Evolutionary conservation across 305 asterid species (phyloP).

Genomic region (Coffea humblotiana): DNA sequence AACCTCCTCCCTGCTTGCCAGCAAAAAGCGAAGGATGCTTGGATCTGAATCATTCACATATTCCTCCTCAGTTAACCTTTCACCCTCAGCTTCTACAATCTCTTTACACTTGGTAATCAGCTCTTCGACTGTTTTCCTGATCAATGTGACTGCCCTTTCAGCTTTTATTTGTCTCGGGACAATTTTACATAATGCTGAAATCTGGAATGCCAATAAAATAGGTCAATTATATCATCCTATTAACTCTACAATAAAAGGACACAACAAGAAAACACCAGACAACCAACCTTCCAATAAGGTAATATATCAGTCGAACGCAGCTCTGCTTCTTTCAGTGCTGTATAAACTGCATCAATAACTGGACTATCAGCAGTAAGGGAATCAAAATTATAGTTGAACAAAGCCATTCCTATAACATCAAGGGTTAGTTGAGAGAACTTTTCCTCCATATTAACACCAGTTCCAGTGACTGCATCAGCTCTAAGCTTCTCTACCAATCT

Average conservation of each 20-base stretch:
- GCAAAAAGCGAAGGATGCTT: slow-evolving; percentile 89
- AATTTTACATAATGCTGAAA: slow-evolving; percentile 67
- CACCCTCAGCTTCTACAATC: slow-evolving; percentile 88
- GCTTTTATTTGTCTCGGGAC: slow-evolving; percentile 90
- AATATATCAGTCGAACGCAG: slow-evolving; percentile 80
- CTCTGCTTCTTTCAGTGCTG: slow-evolving; percentile 91
- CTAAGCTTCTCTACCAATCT: slow-evolving; percentile 77
- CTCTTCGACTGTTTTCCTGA: slow-evolving; percentile 78
- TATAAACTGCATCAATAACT: slow-evolving; percentile 88
- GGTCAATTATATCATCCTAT: not conserved
- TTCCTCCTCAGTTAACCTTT: slow-evolving; percentile 80
- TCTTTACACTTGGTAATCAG: slow-evolving; percentile 74
- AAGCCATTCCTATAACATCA: slow-evolving; percentile 82
- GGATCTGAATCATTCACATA: slow-evolving; percentile 86
- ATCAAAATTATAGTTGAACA: slow-evolving; percentile 87
- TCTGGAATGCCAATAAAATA: slow-evolving; percentile 38
- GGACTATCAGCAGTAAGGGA: slow-evolving; percentile 83
- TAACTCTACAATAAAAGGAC: not conserved
- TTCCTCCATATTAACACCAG: slow-evolving; percentile 87
- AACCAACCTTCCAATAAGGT: slow-evolving; percentile 91
- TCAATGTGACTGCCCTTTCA: slow-evolving; percentile 69
- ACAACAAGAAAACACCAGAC: slow-evolving; percentile 14
- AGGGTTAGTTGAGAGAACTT: slow-evolving; percentile 91
- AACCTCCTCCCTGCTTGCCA: slow-evolving; percentile 98
- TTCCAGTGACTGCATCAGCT: slow-evolving; percentile 46